Evolutionary conservation across 176 grass and related monocot genomes (phyloP).

Genomic region (Areca catechu): DNA sequence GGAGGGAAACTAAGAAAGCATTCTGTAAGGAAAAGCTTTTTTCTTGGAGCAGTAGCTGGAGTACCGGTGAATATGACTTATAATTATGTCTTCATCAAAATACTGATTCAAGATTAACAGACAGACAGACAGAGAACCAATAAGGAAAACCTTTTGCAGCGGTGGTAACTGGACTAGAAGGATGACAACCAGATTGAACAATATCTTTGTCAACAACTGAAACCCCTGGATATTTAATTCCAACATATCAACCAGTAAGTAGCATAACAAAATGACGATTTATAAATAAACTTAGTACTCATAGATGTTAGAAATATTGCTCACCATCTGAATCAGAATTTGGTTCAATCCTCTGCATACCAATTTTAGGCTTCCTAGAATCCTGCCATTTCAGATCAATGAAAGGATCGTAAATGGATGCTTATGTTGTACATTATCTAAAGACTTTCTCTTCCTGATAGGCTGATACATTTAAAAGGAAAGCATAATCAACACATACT

Average conservation of each 20-base stretch:
- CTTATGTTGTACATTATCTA: neutral
- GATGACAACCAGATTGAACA: slow-evolving; percentile 11
- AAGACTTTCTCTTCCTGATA: neutral
- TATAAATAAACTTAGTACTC: neutral
- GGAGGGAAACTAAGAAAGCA: too few relatives aligned
- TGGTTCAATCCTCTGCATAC: slow-evolving; percentile 11
- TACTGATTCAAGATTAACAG: too few relatives aligned
- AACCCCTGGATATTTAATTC: too few relatives aligned
- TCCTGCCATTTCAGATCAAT: slow-evolving; percentile 26
- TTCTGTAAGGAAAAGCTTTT: too few relatives aligned
- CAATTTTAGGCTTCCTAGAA: slow-evolving; percentile 9
- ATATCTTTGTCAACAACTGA: slow-evolving; percentile 18
- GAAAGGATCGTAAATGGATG: neutral
- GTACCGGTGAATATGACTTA: too few relatives aligned
- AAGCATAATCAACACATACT: slow-evolving; percentile 19
- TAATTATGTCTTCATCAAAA: too few relatives aligned
- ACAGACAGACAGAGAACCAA: too few relatives aligned
- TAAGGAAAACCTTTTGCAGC: slow-evolving; percentile 45
- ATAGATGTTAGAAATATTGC: slow-evolving; percentile 6
- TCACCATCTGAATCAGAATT: slow-evolving; percentile 29
- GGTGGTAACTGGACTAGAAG: slow-evolving; percentile 30
- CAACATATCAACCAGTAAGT: too few relatives aligned
- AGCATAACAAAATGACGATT: too few relatives aligned
- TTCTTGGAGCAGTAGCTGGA: too few relatives aligned
- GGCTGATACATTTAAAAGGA: too few relatives aligned